phyloP scores from a whole-genome alignment of 768 basidiomycete genomes.

The Tricholoma furcatifolium region DNA sequence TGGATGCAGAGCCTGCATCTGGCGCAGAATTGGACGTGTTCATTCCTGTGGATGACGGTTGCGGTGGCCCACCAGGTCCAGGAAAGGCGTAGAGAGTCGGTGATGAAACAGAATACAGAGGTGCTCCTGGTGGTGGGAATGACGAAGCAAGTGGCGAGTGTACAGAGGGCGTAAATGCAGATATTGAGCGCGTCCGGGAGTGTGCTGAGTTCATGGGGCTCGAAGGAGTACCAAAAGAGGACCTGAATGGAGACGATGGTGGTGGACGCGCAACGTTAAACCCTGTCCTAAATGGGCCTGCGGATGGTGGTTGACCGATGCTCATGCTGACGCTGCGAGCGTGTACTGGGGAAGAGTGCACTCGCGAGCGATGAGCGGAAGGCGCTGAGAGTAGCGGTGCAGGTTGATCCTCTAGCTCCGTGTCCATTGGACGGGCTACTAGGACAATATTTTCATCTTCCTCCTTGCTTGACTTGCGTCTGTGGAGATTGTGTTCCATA shows the following conservation, averaged over 20 bases:
- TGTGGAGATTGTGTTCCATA: conserved; percentile 29
- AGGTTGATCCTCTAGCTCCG: conserved; percentile 6
- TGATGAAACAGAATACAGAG: conserved; percentile 22
- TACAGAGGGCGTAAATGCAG: conserved; percentile 46
- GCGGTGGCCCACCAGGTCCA: too few relatives aligned
- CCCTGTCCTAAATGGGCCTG: conserved; percentile 29
- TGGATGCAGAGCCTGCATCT: conserved; percentile 17
- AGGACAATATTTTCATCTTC: conserved; percentile 31
- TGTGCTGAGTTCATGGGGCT: conserved; percentile 36
- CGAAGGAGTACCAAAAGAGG: conserved; percentile 23
- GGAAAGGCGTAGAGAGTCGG: conserved; percentile 15
- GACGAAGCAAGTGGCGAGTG: conserved; percentile 50
- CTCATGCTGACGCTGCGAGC: conserved; percentile 16
- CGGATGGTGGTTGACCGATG: conserved; percentile 22
- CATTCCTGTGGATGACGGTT: conserved; percentile 12
- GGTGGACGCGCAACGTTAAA: conserved; percentile 22
- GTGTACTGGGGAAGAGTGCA: conserved; percentile 24
- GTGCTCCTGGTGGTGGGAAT: conserved; percentile 18
- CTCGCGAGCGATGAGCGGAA: conserved; percentile 25
- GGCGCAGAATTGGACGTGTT: conserved; percentile 22
- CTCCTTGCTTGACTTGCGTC: conserved; percentile 46
- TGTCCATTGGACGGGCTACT: conserved; percentile 20
- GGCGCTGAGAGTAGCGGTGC: conserved; percentile 14
- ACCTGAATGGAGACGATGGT: conserved; percentile 29
- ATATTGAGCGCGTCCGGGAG: conserved; percentile 41